Evolutionary conservation across 1,284 basidiomycete genomes (phyloP).

Genomic region (Microbotryomycetes sp.): DNA sequence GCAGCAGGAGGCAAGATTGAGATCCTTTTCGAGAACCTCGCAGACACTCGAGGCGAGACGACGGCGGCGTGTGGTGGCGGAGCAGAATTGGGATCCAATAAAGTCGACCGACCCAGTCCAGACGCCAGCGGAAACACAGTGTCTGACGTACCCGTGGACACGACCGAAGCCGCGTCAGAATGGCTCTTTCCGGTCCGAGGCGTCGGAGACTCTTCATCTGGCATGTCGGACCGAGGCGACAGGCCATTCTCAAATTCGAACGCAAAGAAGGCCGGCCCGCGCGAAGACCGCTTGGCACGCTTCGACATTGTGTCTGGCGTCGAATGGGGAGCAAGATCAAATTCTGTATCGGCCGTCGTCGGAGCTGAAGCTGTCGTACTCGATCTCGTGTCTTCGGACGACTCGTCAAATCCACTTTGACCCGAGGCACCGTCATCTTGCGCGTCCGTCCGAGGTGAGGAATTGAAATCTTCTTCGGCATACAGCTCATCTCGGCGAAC

Average conservation of each 20-base stretch:
- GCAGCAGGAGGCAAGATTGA: conserved; percentile 38
- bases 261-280: conserved; percentile 23
- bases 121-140: neutral
- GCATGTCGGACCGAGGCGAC: conserved; percentile 16
- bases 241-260: conserved; percentile 30
- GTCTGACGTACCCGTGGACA: neutral
- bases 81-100: conserved; percentile 3
- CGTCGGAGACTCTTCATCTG: neutral
- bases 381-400: too few relatives aligned
- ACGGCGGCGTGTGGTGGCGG: neutral
- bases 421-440: neutral
- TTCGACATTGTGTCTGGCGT: neutral
- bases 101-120: neutral
- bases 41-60: conserved; percentile 34
- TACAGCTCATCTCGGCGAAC: neutral
- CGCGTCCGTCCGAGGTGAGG: neutral
- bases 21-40: conserved; percentile 37
- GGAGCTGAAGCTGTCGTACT: neutral
- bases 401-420: neutral
- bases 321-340: neutral
- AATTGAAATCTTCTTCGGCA: neutral
- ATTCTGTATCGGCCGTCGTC: neutral
- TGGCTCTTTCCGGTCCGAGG: neutral
- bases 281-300: neutral
- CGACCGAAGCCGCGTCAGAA: neutral